phyloP scores from a whole-genome alignment of 768 basidiomycete genomes.

The Rhizopogon sp. region DNA sequence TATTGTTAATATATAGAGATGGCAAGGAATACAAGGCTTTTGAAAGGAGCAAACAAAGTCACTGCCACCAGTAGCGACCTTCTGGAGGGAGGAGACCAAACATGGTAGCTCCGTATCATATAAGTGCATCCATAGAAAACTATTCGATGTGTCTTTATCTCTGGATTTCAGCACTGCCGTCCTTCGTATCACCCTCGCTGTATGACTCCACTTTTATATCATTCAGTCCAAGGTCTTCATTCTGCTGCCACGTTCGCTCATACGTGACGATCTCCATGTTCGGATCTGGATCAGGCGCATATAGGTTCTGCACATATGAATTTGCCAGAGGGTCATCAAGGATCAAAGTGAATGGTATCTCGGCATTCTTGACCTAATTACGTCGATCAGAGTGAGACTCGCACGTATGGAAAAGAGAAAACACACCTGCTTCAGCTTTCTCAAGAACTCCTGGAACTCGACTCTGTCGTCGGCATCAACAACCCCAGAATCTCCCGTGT shows the following conservation, averaged over 20 bases:
- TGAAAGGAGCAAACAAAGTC: too few species aligned
- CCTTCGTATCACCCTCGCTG: constrained; percentile 8
- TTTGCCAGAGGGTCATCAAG: constrained; percentile 95
- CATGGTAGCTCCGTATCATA: too few species aligned
- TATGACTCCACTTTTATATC: constrained; percentile 74
- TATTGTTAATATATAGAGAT: too few species aligned
- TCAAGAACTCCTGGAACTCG: constrained; percentile 75
- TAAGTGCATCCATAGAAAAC: background rate
- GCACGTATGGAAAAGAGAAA: background rate
- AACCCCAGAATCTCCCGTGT: constrained; percentile 57
- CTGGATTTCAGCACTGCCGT: background rate
- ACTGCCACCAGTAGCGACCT: too few species aligned
- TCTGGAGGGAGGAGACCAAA: too few species aligned
- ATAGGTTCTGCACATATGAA: constrained; percentile 94
- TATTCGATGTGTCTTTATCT: background rate
- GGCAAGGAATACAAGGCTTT: too few species aligned
- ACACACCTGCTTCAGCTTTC: constrained; percentile 66
- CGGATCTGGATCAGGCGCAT: constrained; percentile 95
- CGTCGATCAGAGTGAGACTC: constrained; percentile 1
- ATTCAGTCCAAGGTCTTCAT: constrained; percentile 91
- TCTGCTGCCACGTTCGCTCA: constrained; percentile 83
- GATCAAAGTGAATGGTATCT: constrained; percentile 83
- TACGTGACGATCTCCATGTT: constrained; percentile 85
- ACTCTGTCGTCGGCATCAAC: constrained; percentile 39
- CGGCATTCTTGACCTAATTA: constrained; percentile 67